Conservation (phyloP, 768 basidiomycete genomes). For the Pholiota molesta region DNA sequence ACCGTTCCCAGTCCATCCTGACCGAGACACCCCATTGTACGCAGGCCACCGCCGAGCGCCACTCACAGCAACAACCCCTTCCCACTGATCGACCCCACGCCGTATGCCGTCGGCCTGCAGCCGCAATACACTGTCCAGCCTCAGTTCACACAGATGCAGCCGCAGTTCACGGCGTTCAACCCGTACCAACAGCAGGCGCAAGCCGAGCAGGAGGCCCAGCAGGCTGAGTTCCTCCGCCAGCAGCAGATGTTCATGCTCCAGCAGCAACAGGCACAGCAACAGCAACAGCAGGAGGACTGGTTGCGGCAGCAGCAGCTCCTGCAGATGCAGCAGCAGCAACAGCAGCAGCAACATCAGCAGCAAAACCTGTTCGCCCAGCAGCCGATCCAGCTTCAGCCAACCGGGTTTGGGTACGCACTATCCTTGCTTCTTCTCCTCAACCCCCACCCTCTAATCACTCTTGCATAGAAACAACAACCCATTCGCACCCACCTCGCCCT, state of each 20-base stretch:
- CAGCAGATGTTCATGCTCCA: conserved; percentile 71
- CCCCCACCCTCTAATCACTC: conserved; percentile 21
- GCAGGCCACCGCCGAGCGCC: conserved; percentile 34
- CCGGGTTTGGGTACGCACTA: conserved; percentile 69
- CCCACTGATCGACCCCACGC: conserved; percentile 63
- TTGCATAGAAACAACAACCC: conserved; percentile 90
- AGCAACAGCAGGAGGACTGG: conserved; percentile 57
- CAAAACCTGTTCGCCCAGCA: conserved; percentile 50
- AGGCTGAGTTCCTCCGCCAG: conserved; percentile 76
- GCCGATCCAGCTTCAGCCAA: conserved; percentile 59
- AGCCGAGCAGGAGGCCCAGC: conserved; percentile 85
- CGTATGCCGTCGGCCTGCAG: conserved; percentile 59
- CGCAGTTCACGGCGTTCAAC: conserved; percentile 93
- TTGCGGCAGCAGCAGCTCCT: conserved; percentile 47
- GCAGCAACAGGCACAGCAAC: conserved; percentile 54
- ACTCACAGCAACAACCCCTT: conserved; percentile 55
- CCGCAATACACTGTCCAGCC: conserved; percentile 67
- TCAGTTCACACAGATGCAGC: conserved; percentile 75
- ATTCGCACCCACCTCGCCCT: conserved; percentile 63
- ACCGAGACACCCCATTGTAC: not conserved
- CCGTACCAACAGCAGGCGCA: conserved; percentile 86
- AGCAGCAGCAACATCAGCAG: conserved; percentile 54
- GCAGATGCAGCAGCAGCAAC: conserved; percentile 56
- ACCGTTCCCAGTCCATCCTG: not conserved
- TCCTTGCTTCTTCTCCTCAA: conserved; percentile 1